phyloP scores from a whole-genome alignment of 1,284 basidiomycete genomes.

The Malassezia dermatis region DNA sequence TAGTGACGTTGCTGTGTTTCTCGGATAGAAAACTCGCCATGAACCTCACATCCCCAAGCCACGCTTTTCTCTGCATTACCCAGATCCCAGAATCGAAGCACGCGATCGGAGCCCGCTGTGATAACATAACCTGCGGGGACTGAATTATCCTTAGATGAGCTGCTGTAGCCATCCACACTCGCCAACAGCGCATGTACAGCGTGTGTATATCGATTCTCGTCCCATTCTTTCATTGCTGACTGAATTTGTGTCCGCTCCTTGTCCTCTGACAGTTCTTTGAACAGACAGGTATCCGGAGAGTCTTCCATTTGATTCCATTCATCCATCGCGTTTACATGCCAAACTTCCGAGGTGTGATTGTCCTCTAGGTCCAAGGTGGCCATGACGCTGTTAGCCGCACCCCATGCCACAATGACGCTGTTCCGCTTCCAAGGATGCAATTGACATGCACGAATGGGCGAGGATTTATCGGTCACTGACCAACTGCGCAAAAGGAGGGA shows the following conservation, averaged over 20 bases:
- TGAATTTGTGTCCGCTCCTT: neutral
- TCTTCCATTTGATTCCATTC: neutral
- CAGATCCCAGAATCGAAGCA: slow-evolving; percentile 72
- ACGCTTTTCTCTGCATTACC: slow-evolving; percentile 54
- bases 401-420: slow-evolving; percentile 4
- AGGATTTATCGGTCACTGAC: slow-evolving; percentile 57
- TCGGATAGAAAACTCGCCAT: slow-evolving; percentile 2
- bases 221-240: neutral
- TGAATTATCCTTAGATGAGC: slow-evolving; percentile 4
- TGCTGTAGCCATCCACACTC: slow-evolving; percentile 45
- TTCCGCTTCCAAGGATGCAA: neutral
- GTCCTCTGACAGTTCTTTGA: neutral
- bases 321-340: neutral
- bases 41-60: slow-evolving; percentile 14
- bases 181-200: slow-evolving; percentile 24
- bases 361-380: slow-evolving; percentile 1
- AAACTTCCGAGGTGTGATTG: neutral
- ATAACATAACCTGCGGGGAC: slow-evolving; percentile 60
- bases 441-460: neutral
- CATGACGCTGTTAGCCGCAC: neutral
- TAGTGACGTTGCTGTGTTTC: neutral
- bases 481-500: slow-evolving; percentile 78
- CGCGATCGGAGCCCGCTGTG: slow-evolving; percentile 69
- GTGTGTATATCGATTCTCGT: neutral
- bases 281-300: neutral